Base-by-base conservation (phyloP, 2,329 filamentous ascomycete species). In the Biscogniauxia sp. region DNA sequence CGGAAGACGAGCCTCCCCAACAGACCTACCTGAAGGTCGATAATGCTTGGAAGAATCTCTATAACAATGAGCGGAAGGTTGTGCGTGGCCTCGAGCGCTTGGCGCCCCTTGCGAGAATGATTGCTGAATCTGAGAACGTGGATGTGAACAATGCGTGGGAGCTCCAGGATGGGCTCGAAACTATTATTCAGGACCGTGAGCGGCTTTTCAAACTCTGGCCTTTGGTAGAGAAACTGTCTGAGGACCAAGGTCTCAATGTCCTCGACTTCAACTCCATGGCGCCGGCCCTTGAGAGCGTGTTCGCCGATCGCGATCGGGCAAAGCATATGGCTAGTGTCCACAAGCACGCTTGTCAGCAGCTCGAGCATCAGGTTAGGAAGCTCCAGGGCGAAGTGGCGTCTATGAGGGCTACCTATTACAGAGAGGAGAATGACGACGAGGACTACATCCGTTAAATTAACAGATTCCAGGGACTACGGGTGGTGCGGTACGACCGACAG, bases 141-240 rank as follows among this genome's bases (percentile, higher is more conserved):
- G 56, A 65, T 6, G 23, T 54, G 4, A 25, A 61, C 4, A 55
- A 71, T 51, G 26, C 51, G 8, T 9, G 3, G 0, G 52, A 28
- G 3, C 53, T 68, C 7, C 55, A 56, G 3, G 51, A 54, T 1
- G 56, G 59, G 4, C 49, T 71, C 1, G 60, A 55, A 20, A 15
- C n/a, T 1, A 65, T 72, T 2, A 66, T 69, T 15, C 45, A 55
- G 0, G 69, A 70, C 23, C 64, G 62, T 9, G 53, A 59, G 0
- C 59, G 50, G 54, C 58, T 70, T 1, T 54, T 51, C 2, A 59
- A 61, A 1, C 60, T 68, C 4, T 45, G 64, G 4, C 67, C 68
- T 1, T 49, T 70, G 1, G 68, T 68, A 4, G n/a, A 56, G 2
- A 58, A 55, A 8, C 50, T 72, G 17, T 66, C 69, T 13, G 51